These are phyloP conservation scores for Aspergillus sp. DNA, from an alignment of 2,329 filamentous ascomycete species.

Conservation along the genomic window DNA sequence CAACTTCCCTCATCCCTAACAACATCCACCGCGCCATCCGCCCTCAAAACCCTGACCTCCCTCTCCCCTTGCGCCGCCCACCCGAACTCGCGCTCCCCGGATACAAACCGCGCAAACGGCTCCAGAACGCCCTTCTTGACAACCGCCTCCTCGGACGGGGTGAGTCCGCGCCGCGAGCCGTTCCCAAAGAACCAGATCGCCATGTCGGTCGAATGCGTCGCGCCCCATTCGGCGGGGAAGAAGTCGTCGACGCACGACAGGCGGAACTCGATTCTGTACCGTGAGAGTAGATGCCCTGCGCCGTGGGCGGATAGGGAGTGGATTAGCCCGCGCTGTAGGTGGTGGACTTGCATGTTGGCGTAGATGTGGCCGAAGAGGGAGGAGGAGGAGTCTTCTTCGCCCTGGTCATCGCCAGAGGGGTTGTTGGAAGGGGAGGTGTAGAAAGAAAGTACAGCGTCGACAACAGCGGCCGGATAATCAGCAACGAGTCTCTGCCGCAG, in stretches of 20 bases:
- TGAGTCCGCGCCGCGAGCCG: slow-evolving; percentile 33
- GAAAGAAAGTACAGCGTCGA: slow-evolving; percentile 35
- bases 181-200: slow-evolving; percentile 50
- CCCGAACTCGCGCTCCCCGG: slow-evolving; percentile 12
- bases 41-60: slow-evolving; percentile 37
- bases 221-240: slow-evolving; percentile 41
- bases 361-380: slow-evolving; percentile 48
- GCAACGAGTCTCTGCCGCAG: slow-evolving; percentile 41
- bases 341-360: slow-evolving; percentile 48
- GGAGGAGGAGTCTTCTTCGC: too few relatives aligned
- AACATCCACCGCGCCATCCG: slow-evolving; percentile 38
- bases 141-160: slow-evolving; percentile 35
- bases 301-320: slow-evolving; percentile 35
- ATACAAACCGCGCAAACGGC: slow-evolving; percentile 22
- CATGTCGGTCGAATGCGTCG: slow-evolving; percentile 47
- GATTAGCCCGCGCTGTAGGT: slow-evolving; percentile 44
- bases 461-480: slow-evolving; percentile 42
- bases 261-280: slow-evolving; percentile 49
- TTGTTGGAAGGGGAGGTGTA: slow-evolving; percentile 36
- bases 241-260: slow-evolving; percentile 36
- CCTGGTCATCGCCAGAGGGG: slow-evolving; percentile 33
- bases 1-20: slow-evolving; percentile 38
- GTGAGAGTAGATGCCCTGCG: slow-evolving; percentile 37
- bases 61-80: slow-evolving; percentile 20
- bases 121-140: slow-evolving; percentile 22